These are phyloP conservation scores for Lithohypha guttulata DNA, from an alignment of 2,329 filamentous ascomycete genomes.

Conservation along the genomic window DNA sequence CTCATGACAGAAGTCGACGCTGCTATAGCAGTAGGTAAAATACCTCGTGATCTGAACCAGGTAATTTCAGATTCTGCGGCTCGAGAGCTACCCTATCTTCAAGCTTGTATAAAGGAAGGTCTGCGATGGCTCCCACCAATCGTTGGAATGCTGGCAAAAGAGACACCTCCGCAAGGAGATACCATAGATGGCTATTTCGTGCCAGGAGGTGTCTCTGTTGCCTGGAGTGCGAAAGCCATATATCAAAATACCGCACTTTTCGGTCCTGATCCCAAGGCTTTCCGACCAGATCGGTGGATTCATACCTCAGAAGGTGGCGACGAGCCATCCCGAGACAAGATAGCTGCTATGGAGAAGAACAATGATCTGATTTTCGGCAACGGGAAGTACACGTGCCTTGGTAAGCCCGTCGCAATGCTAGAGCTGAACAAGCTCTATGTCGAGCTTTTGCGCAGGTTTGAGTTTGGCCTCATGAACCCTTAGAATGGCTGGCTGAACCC, in stretches of 20 bases:
- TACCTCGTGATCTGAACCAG: slow-evolving; percentile 8
- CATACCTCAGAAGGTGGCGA: neutral
- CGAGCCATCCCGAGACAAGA: slow-evolving; percentile 26
- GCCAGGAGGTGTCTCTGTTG: slow-evolving; percentile 12
- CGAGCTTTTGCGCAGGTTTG: slow-evolving; percentile 25
- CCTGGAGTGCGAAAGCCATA: slow-evolving; percentile 28
- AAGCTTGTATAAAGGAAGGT: slow-evolving; percentile 23
- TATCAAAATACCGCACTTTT: slow-evolving; percentile 38
- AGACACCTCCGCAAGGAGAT: neutral
- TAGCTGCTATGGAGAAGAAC: slow-evolving; percentile 30
- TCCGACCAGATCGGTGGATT: slow-evolving; percentile 23
- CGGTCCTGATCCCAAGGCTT: slow-evolving; percentile 9
- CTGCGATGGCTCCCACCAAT: slow-evolving; percentile 18
- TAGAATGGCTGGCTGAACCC: slow-evolving; percentile 8
- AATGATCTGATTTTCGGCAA: slow-evolving; percentile 37
- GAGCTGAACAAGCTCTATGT: slow-evolving; percentile 40
- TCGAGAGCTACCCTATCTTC: slow-evolving; percentile 20
- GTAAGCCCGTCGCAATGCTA: slow-evolving; percentile 39
- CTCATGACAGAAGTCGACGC: slow-evolving; percentile 6
- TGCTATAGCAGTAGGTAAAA: slow-evolving; percentile 2
- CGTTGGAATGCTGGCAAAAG: neutral
- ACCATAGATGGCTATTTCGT: slow-evolving; percentile 2
- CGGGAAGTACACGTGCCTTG: slow-evolving; percentile 39
- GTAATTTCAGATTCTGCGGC: slow-evolving; percentile 9
- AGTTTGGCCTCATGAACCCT: slow-evolving; percentile 12